phyloP scores from a whole-genome alignment of 2,329 filamentous ascomycete species.

The Aspergillus alliaceus region DNA sequence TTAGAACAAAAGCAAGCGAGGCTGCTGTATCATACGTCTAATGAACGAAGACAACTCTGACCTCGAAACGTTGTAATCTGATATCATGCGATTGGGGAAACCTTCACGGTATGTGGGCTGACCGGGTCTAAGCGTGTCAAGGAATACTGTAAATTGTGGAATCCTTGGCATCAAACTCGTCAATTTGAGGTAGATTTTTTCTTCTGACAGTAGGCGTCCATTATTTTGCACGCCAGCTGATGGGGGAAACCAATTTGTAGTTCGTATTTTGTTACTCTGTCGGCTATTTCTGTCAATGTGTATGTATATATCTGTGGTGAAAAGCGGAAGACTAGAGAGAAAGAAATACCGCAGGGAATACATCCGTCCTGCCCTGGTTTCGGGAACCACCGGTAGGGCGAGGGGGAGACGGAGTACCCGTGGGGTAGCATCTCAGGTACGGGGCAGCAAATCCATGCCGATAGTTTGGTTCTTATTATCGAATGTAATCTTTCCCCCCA shows the following conservation, averaged over 20 bases:
- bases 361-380: background rate
- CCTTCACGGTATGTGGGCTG: background rate
- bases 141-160: background rate
- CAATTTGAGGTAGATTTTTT: background rate
- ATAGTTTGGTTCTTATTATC: background rate
- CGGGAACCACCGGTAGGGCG: background rate
- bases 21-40: constrained; percentile 26
- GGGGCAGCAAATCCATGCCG: background rate
- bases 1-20: constrained; percentile 23
- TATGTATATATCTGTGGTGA: background rate
- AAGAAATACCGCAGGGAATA: background rate
- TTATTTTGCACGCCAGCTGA: background rate
- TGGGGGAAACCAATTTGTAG: no score
- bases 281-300: no score
- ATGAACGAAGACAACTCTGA: constrained; percentile 17
- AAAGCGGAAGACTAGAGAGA: background rate
- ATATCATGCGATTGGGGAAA: background rate
- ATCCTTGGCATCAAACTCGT: background rate
- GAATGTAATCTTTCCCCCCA: background rate
- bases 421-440: constrained; percentile 1
- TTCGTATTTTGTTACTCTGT: no score
- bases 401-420: background rate
- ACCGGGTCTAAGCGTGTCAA: background rate
- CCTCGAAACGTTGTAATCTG: constrained; percentile 3
- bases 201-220: background rate